Base-by-base conservation (phyloP, 2,329 filamentous ascomycete genomes). In the Cylindrodendrum hubeiense region DNA sequence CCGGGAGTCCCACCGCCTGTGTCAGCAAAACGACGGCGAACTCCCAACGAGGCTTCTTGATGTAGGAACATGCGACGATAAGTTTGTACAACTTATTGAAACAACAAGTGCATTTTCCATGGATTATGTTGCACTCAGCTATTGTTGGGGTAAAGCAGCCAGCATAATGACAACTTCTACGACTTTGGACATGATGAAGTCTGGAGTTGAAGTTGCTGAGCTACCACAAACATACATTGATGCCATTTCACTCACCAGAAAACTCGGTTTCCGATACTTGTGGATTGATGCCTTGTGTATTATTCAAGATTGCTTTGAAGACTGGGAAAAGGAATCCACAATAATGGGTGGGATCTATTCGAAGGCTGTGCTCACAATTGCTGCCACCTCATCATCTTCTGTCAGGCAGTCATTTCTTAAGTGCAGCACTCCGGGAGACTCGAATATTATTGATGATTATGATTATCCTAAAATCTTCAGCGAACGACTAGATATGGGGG, bases 41-140 rank as follows among this genome's bases (percentile, higher is more conserved):
- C 30, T 72, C 0, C 70, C 70, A 17, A 66, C 67, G 1, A 60
- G 69, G 1, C 15, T 72, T 8, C 12, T 72, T 1, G 67, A 72
- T 34, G 33, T 72, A 8, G 67, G 70, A 2, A 4, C 5, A 0
- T 3, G 6, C 13, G 47, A 30, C 2, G 19, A 60, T 7, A n/a
- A 37, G 1, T 17, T 13, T 1, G 21, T 69, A 1, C 44, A 46
- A 4, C 57, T 72, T 0, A 9, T 67, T n/a, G 60, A 66, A n/a
- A 54, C 60, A 2, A 4, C 41, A 4, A 9, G 5, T 2, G 5
- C 37, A 1, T 24, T 13, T 15, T 9, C 13, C 0, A 47, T 24
- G 10, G 46, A 55, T n/a, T 72, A 72, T 10, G 55, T 59, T 34
- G 70, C 70, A 1, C 46, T 72, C 2, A 72, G 70, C 7, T 72